phyloP scores from a whole-genome alignment of 2,329 filamentous ascomycete species.

The Paradendryphiella salina region DNA sequence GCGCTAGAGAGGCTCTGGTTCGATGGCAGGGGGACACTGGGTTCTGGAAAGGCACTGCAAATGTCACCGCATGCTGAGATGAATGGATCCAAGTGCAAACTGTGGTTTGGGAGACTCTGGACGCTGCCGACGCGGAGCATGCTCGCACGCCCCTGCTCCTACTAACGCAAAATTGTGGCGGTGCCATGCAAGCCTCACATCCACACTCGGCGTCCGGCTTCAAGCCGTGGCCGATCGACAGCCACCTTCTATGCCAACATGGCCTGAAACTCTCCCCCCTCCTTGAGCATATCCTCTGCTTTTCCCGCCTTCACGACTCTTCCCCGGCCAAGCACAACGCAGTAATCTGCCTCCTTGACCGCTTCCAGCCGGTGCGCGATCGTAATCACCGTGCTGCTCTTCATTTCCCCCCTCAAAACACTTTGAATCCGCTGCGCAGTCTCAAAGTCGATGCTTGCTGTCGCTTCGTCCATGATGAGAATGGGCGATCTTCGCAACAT shows the following conservation, averaged over 20 bases:
- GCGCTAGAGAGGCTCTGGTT: background rate
- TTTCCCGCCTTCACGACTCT: constrained; percentile 48
- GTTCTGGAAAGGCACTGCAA: background rate
- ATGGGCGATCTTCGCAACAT: constrained; percentile 64
- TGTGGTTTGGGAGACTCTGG: constrained; percentile 10
- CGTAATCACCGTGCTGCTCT: constrained; percentile 63
- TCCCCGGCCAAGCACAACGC: constrained; percentile 58
- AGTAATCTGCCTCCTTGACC: constrained; percentile 61
- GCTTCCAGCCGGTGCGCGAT: constrained; percentile 68
- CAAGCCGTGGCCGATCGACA: no score
- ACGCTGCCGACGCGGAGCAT: constrained; percentile 21
- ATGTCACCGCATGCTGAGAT: constrained; percentile 20
- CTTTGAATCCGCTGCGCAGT: constrained; percentile 61
- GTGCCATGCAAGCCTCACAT: constrained; percentile 18
- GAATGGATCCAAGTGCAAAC: background rate
- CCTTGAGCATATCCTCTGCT: constrained; percentile 42
- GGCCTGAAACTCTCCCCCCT: constrained; percentile 39
- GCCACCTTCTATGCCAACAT: constrained; percentile 35
- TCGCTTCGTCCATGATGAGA: constrained; percentile 68
- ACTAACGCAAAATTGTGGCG: constrained; percentile 22
- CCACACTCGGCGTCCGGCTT: background rate
- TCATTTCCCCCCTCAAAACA: constrained; percentile 60
- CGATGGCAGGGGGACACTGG: background rate
- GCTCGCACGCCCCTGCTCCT: constrained; percentile 17
- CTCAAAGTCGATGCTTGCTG: constrained; percentile 65